Conservation (phyloP, 495 filamentous ascomycete species). For the Astrothelium subdiscretum region DNA sequence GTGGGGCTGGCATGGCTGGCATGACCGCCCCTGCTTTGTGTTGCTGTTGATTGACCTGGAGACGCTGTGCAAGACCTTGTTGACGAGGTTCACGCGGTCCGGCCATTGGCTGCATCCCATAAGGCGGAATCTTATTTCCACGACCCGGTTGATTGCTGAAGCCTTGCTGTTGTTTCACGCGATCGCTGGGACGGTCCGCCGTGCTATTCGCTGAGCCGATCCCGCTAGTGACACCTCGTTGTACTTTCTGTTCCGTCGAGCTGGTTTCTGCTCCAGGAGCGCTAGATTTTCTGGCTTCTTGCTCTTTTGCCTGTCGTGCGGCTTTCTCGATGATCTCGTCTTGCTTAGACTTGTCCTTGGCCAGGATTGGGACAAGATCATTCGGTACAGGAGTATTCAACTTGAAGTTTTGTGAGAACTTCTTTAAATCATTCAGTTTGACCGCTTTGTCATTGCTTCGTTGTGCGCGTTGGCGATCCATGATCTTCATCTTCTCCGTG, state of each 20-base stretch:
- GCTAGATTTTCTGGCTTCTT: constrained; percentile 16
- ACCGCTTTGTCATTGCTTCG: constrained; percentile 71
- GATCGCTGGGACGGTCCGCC: constrained; percentile 12
- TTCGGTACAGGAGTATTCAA: constrained; percentile 79
- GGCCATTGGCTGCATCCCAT: background rate
- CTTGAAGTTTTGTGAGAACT: constrained; percentile 89
- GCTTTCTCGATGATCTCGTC: constrained; percentile 83
- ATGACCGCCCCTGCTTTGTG: constrained; percentile 28
- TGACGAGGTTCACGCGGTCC: background rate
- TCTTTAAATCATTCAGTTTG: constrained; percentile 88
- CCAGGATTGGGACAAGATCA: constrained; percentile 87
- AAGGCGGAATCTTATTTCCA: constrained; percentile 2
- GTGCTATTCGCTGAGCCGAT: constrained; percentile 12
- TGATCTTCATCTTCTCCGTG: constrained; percentile 58
- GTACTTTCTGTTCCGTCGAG: constrained; percentile 3
- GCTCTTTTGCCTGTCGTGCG: constrained; percentile 21
- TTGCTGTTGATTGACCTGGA: constrained; percentile 44
- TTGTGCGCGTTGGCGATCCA: constrained; percentile 29
- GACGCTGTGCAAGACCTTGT: constrained; percentile 28
- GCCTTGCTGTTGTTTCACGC: background rate
- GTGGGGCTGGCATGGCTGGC: constrained; percentile 34
- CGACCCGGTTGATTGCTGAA: background rate
- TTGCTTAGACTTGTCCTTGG: constrained; percentile 89
- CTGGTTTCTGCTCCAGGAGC: constrained; percentile 29
- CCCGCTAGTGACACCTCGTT: background rate